phyloP scores from a whole-genome alignment of 2,329 filamentous ascomycete genomes.

The Rutstroemia sp. region DNA sequence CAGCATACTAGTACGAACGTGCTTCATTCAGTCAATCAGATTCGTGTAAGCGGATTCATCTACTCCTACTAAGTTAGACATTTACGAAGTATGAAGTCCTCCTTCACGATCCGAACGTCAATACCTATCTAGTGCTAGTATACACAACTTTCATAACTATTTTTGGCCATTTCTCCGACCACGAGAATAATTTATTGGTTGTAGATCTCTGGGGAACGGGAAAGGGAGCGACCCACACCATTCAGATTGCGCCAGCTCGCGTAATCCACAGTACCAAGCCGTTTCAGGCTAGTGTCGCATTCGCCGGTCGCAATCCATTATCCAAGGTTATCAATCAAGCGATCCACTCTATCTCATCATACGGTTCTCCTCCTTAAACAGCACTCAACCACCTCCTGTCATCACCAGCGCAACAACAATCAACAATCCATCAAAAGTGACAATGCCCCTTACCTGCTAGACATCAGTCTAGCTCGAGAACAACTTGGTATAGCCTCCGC shows the following conservation, averaged over 20 bases:
- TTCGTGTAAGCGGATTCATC: background rate
- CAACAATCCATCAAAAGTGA: conserved; percentile 10
- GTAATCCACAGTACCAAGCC: background rate
- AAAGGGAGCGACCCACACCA: background rate
- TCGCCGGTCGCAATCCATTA: background rate
- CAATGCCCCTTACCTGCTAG: conserved; percentile 34
- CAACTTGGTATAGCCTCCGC: conserved; percentile 35
- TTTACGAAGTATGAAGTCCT: background rate
- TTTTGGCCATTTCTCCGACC: background rate
- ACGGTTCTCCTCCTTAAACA: background rate
- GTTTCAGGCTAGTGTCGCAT: background rate
- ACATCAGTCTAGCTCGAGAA: conserved; percentile 38
- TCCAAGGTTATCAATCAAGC: background rate
- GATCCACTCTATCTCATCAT: background rate
- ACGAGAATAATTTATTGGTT: background rate
- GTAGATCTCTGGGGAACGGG: background rate
- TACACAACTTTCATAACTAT: background rate
- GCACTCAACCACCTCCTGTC: background rate
- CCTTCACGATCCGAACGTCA: no score
- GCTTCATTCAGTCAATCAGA: background rate
- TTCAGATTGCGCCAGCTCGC: background rate
- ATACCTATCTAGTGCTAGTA: background rate
- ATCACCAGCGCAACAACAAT: conserved; percentile 9
- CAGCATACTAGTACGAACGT: background rate
- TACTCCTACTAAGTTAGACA: background rate